Evolutionary conservation across 1,284 basidiomycete species (phyloP).

Genomic region (Sparassis latifolia): DNA sequence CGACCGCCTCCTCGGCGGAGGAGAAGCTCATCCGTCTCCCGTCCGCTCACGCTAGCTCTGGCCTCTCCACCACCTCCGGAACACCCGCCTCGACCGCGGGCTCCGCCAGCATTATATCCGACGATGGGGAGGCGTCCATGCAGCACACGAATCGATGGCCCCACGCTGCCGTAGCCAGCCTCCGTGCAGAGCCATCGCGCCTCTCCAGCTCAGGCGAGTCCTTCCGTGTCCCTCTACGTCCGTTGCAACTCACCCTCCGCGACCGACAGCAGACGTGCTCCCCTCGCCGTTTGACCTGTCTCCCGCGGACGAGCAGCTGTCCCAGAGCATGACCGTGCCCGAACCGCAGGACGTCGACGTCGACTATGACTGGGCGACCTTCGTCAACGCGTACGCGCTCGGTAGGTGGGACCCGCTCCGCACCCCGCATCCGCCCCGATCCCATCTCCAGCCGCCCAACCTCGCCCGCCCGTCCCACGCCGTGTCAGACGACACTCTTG

Average conservation of each 20-base stretch:
- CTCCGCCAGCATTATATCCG: background rate
- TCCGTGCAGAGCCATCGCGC: slow-evolving; percentile 24
- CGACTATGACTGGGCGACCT: slow-evolving; percentile 70
- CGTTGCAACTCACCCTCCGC: background rate
- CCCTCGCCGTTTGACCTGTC: slow-evolving; percentile 26
- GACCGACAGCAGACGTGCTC: slow-evolving; percentile 16
- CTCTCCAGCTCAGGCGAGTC: slow-evolving; percentile 21
- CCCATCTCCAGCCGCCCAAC: slow-evolving; percentile 21
- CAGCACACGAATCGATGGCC: slow-evolving; percentile 24
- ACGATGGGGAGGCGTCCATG: slow-evolving; percentile 14
- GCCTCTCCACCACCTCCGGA: slow-evolving; percentile 12
- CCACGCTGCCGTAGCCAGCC: slow-evolving; percentile 20
- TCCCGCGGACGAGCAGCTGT: slow-evolving; percentile 18
- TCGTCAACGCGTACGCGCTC: slow-evolving; percentile 67
- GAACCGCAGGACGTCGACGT: slow-evolving; percentile 20
- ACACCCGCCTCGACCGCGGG: background rate
- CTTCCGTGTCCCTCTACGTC: background rate
- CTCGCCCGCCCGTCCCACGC: slow-evolving; percentile 9
- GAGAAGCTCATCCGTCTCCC: slow-evolving; percentile 21
- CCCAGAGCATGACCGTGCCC: slow-evolving; percentile 15
- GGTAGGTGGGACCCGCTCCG: slow-evolving; percentile 79
- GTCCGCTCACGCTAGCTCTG: slow-evolving; percentile 13
- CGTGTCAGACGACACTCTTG: background rate
- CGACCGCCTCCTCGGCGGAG: slow-evolving; percentile 33
- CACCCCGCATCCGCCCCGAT: slow-evolving; percentile 61